Evolutionary conservation across 306 rosid genomes (phyloP), one percentile per base, ranked within the genome.

Genomic region (Castanea mollissima): DNA sequence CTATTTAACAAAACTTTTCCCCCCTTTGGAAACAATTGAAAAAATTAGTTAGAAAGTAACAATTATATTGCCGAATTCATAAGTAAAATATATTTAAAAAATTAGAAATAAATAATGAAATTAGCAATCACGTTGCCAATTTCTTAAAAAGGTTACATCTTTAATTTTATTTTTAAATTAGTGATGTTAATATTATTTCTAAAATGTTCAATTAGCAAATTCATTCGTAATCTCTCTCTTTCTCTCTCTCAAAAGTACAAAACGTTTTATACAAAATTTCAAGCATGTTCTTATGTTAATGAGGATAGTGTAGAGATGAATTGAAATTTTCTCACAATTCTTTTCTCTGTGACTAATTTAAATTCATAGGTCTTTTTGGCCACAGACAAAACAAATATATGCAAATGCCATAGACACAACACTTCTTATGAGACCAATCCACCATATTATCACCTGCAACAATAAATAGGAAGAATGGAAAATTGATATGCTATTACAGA

Each of bases 361-460:
- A 74, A 74, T 27, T 4, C 46, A 67, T 34, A 31, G 63, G 59
- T 25, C 29, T 23, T 49, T 21, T 46, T 44, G 16, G 49, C 56
- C 69, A 54, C n/a, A 44, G 31, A 57, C 20, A 20, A 52, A 21
- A 29, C 8, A 59, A 55, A 35, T 92, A 82, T 96, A 96, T 67
- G 99, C 97, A 12, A 96, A 94, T 44, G 99, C 98, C 79, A 96
- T 90, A 52, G 99, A 96, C 76, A 96, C 99, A 65, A 98, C 97
- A 74, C 96, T 98, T 88, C 99, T 91, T 94, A 96, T 96, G 79
- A 96, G 99, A 80, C 99, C 98, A 86, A 97, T 98, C 99, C 97
- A 91, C 99, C 99, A 96, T 76, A 93, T 86, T 72, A 90, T 82
- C 73, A 93, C 87, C 99, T 96, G 77, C 71, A 78, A 60, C 35